Percentiles rank a stretch among this genome's conserved stretches.
Conservation (phyloP, 352 stramenopile species). For the Pythium sp. region DNA sequence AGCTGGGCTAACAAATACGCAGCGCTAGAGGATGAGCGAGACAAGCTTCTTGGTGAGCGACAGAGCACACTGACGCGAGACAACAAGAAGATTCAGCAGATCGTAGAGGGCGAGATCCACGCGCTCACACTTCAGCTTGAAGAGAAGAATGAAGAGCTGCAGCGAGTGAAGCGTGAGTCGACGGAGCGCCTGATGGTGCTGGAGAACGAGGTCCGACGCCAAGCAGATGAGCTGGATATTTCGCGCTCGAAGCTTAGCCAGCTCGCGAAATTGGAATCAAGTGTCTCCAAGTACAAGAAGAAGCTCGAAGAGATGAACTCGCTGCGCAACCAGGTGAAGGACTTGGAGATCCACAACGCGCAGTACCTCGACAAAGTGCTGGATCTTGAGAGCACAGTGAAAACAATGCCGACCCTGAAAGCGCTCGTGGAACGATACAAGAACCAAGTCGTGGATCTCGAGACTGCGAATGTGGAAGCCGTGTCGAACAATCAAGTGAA, state of each 20-base stretch:
- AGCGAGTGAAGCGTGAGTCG: conserved; percentile 72
- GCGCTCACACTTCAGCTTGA: conserved; percentile 71
- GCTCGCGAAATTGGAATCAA: conserved; percentile 79
- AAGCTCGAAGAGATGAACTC: conserved; percentile 85
- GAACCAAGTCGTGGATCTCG: conserved; percentile 85
- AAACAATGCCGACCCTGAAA: conserved; percentile 82
- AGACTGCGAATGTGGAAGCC: conserved; percentile 77
- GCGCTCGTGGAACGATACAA: conserved; percentile 83
- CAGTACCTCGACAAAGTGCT: conserved; percentile 84
- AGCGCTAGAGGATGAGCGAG: conserved; percentile 58
- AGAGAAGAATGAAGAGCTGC: conserved; percentile 73
- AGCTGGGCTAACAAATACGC: conserved; percentile 42
- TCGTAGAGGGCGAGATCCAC: conserved; percentile 81
- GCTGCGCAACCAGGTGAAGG: conserved; percentile 70
- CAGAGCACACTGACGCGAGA: conserved; percentile 75
- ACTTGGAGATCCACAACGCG: conserved; percentile 75
- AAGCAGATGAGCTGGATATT: conserved; percentile 85
- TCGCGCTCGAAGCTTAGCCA: conserved; percentile 80
- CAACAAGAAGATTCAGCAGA: conserved; percentile 88
- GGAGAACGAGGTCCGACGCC: conserved; percentile 83
- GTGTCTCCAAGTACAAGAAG: conserved; percentile 82
- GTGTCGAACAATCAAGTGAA: conserved; percentile 78
- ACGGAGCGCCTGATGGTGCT: conserved; percentile 72
- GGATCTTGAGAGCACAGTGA: conserved; percentile 83
- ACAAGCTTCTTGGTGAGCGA: conserved; percentile 66